Conservation (phyloP, 179 eudicot genomes). For the Beta corolliflora region DNA sequence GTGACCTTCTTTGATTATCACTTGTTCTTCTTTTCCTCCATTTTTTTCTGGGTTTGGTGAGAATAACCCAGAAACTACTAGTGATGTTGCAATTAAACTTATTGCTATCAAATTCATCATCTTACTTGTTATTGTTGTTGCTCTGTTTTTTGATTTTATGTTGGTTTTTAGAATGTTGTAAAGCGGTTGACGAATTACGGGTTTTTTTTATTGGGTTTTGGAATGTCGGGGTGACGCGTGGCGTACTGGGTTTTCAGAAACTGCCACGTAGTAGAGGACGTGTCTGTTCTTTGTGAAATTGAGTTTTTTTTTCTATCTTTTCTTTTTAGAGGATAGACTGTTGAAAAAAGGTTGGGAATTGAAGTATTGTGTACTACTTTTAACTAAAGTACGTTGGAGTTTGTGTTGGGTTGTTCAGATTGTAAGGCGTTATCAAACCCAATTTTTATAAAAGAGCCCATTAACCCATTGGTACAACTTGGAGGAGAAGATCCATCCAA, state of each 20-base stretch:
- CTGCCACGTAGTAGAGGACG: constrained; percentile 29
- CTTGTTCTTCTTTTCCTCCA: constrained; percentile 30
- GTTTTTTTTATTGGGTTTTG: neutral
- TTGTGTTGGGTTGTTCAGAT: neutral
- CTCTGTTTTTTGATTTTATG: neutral
- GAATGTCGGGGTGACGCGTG: constrained; percentile 23
- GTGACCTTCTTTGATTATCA: constrained; percentile 63
- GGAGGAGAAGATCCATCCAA: no score
- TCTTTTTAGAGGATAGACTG: neutral
- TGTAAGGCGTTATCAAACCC: no score
- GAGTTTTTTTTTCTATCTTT: neutral
- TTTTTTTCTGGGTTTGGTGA: constrained; percentile 45
- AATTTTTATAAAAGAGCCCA: no score
- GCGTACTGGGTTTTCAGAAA: neutral
- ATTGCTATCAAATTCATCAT: constrained; percentile 72
- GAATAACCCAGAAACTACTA: constrained; percentile 53
- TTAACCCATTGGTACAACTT: no score
- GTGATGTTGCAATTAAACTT: constrained; percentile 48
- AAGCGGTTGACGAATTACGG: constrained; percentile 17
- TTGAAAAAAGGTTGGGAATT: neutral
- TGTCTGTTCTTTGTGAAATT: neutral
- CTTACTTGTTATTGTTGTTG: constrained; percentile 18
- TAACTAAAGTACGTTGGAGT: neutral
- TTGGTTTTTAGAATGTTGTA: neutral
- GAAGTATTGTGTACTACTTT: no score